These are phyloP conservation scores for Persicaria maculosa DNA, from an alignment of 148 eudicot species.

Conservation along the genomic window DNA sequence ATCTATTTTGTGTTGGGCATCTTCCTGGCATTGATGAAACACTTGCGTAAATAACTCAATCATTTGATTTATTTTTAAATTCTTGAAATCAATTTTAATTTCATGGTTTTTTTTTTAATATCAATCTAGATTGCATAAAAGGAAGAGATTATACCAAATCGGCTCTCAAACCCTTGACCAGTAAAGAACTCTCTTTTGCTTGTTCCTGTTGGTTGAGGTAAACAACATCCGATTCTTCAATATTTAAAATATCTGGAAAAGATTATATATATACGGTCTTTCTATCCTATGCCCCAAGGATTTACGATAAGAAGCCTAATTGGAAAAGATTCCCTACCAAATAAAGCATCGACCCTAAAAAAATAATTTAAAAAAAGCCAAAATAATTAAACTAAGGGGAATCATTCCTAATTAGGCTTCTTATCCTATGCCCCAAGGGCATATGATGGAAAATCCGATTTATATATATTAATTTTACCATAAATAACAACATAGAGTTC, in stretches of 20 bases:
- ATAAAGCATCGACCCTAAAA: too few species aligned
- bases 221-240: neutral
- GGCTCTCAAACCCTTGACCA: constrained; percentile 63
- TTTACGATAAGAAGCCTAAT: too few species aligned
- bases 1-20: constrained; percentile 63
- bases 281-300: too few species aligned
- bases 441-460: neutral
- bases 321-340: too few species aligned
- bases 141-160: constrained; percentile 41
- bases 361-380: too few species aligned
- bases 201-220: constrained; percentile 48
- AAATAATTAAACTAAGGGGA: too few species aligned
- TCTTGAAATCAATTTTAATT: constrained; percentile 31
- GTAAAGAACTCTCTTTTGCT: constrained; percentile 53
- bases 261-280: too few species aligned
- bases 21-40: constrained; percentile 48
- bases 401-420: too few species aligned
- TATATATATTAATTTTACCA: neutral
- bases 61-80: constrained; percentile 47
- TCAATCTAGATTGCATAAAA: neutral
- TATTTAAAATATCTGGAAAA: neutral
- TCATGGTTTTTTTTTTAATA: constrained; percentile 68
- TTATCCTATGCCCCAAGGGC: too few species aligned
- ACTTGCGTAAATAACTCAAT: constrained; percentile 4
- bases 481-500: neutral